Conservation (phyloP, 345 rosid species). For the Chamaenerion angustifolium region DNA sequence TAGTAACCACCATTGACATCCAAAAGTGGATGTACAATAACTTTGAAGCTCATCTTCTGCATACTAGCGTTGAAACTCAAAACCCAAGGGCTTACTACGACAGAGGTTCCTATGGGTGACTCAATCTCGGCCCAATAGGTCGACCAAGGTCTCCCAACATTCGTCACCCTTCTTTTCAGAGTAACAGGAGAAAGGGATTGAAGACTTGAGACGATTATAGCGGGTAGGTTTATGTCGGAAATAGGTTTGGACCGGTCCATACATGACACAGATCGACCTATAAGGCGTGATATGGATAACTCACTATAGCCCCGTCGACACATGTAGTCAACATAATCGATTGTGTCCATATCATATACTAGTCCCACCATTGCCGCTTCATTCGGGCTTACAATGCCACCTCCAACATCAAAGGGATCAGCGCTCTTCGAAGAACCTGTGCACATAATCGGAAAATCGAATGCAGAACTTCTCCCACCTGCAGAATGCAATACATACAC, state of each 20-base stretch:
- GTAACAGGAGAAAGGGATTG: no score
- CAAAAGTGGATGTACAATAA: slow-evolving; percentile 10
- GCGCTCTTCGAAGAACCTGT: slow-evolving; percentile 48
- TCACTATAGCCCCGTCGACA: slow-evolving; percentile 42
- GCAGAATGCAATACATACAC: no score
- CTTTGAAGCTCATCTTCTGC: slow-evolving; percentile 16
- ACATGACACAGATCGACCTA: slow-evolving; percentile 16
- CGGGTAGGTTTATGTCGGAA: slow-evolving; percentile 44
- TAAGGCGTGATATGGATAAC: slow-evolving; percentile 22
- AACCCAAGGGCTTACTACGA: slow-evolving; percentile 19
- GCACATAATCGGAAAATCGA: slow-evolving; percentile 36
- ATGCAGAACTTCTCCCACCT: slow-evolving; percentile 31
- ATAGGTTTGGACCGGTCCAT: slow-evolving; percentile 16
- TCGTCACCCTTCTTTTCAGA: slow-evolving; percentile 31
- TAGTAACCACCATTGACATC: slow-evolving; percentile 24
- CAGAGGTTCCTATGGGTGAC: slow-evolving; percentile 24
- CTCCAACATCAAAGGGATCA: slow-evolving; percentile 57
- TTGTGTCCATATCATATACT: slow-evolving; percentile 34
- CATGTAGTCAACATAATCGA: slow-evolving; percentile 43
- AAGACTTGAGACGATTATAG: slow-evolving; percentile 32
- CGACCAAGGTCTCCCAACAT: slow-evolving; percentile 30
- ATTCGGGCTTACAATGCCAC: slow-evolving; percentile 42
- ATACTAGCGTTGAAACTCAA: slow-evolving; percentile 15
- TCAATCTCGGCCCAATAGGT: slow-evolving; percentile 27
- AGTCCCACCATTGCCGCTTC: slow-evolving; percentile 47